These are phyloP conservation scores for Penicillium sp. DNA, from an alignment of 2,329 filamentous ascomycete genomes.

Conservation along the genomic window DNA sequence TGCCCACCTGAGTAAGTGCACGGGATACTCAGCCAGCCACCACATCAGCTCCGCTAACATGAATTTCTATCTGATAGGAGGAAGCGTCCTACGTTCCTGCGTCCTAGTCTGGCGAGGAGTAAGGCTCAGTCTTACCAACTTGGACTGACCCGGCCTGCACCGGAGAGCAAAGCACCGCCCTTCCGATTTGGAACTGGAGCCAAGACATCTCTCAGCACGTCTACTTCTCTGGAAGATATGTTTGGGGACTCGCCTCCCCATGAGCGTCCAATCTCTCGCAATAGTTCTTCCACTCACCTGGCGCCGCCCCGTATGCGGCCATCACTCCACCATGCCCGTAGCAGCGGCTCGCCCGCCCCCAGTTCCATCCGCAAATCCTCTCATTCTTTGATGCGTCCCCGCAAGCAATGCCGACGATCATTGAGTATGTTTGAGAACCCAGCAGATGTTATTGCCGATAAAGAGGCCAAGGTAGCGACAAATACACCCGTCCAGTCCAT, in stretches of 20 bases:
- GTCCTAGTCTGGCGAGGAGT: conserved; percentile 70
- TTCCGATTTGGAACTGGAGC: conserved; percentile 70
- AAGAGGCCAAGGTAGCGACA: conserved; percentile 58
- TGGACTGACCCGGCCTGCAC: conserved; percentile 58
- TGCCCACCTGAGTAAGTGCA: conserved; percentile 38
- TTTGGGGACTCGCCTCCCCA: conserved; percentile 77
- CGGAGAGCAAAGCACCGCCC: conserved; percentile 65
- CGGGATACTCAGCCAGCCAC: neutral
- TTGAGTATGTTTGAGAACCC: conserved; percentile 98
- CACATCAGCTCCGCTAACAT: conserved; percentile 19
- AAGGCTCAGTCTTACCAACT: conserved; percentile 72
- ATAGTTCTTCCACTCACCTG: conserved; percentile 57
- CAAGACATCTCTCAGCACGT: conserved; percentile 55
- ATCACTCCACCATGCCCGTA: conserved; percentile 61
- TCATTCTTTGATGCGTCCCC: conserved; percentile 69
- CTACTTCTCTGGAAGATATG: conserved; percentile 72
- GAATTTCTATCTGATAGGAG: conserved; percentile 48
- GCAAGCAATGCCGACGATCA: conserved; percentile 87
- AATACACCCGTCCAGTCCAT: conserved; percentile 66
- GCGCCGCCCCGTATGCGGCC: conserved; percentile 63
- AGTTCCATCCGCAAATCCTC: conserved; percentile 69
- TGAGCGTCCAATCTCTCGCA: conserved; percentile 61
- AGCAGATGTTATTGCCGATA: conserved; percentile 79
- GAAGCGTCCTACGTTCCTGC: conserved; percentile 65
- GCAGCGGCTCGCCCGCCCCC: conserved; percentile 72